Conservation (phyloP, 345 rosid genomes). For the Acer yangbiense region DNA sequence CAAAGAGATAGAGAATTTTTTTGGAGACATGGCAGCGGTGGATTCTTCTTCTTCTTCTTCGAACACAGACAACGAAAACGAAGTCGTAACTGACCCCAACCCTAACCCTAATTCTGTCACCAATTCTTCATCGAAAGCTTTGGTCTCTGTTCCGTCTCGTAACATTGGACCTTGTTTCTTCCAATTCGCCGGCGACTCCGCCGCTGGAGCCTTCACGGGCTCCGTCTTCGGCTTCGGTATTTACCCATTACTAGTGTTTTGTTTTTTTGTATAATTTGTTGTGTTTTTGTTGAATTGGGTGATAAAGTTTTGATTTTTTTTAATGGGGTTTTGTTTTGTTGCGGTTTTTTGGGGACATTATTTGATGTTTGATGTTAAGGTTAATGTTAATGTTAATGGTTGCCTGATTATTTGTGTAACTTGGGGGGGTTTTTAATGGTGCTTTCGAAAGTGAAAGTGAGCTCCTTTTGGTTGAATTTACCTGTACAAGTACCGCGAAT, state of each 20-base stretch:
- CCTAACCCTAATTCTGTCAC: conserved; percentile 30
- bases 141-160: conserved; percentile 37
- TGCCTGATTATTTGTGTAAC: not conserved
- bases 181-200: conserved; percentile 74
- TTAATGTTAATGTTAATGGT: not conserved
- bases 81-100: conserved; percentile 27
- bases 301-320: not conserved
- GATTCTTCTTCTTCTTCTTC: conserved; percentile 46
- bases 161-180: conserved; percentile 70
- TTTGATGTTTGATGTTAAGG: not conserved
- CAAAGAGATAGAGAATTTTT: not conserved
- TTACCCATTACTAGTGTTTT: not conserved
- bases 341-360: not conserved
- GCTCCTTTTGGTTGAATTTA: not conserved
- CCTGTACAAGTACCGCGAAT: not conserved
- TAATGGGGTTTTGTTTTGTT: not conserved
- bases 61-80: conserved; percentile 27
- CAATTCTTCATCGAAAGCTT: conserved; percentile 42
- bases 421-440: not conserved
- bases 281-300: not conserved
- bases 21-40: conserved; percentile 39
- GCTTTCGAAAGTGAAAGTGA: not conserved
- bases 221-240: conserved; percentile 84
- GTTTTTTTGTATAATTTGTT: not conserved
- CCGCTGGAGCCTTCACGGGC: conserved; percentile 90